Evolutionary conservation across 2,329 filamentous ascomycete genomes (phyloP).

Genomic region (Fusarium dimerum): DNA sequence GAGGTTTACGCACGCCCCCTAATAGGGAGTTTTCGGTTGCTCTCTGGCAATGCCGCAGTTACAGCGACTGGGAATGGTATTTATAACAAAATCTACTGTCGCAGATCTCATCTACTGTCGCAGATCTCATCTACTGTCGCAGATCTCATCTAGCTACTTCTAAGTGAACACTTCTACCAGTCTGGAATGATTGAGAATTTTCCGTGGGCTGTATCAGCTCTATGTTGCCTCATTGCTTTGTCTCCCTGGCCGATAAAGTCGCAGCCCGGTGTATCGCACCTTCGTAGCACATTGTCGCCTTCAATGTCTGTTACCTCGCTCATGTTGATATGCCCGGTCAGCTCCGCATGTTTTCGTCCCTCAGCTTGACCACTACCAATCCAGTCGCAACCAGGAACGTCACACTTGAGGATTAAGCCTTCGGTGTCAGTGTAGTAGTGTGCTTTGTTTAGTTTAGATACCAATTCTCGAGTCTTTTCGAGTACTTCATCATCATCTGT

Average conservation of each 20-base stretch:
- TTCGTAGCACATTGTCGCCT: conserved; percentile 74
- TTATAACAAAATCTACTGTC: not conserved
- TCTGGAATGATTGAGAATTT: conserved; percentile 41
- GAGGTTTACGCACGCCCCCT: no score
- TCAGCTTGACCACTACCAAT: conserved; percentile 66
- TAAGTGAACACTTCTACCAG: conserved; percentile 21
- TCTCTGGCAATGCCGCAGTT: no score
- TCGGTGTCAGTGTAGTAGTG: conserved; percentile 91
- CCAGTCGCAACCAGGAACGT: conserved; percentile 62
- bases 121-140: not conserved
- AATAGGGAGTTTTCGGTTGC: no score
- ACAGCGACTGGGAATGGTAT: no score
- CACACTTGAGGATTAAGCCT: conserved; percentile 77
- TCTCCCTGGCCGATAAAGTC: conserved; percentile 68
- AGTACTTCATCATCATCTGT: conserved; percentile 66
- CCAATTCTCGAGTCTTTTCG: conserved; percentile 64
- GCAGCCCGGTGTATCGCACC: conserved; percentile 66
- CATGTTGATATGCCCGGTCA: conserved; percentile 62
- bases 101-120: not conserved
- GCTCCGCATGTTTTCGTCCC: conserved; percentile 61
- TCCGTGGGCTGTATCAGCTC: conserved; percentile 60
- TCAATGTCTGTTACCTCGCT: conserved; percentile 75
- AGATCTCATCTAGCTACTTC: not conserved
- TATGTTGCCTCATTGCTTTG: conserved; percentile 58
- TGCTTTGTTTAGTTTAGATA: conserved; percentile 63